A percentile compares a stretch with the other conserved stretches of the same genome.
These are phyloP conservation scores for Leccinum variicolor DNA, from an alignment of 768 basidiomycete species.

Conservation along the genomic window DNA sequence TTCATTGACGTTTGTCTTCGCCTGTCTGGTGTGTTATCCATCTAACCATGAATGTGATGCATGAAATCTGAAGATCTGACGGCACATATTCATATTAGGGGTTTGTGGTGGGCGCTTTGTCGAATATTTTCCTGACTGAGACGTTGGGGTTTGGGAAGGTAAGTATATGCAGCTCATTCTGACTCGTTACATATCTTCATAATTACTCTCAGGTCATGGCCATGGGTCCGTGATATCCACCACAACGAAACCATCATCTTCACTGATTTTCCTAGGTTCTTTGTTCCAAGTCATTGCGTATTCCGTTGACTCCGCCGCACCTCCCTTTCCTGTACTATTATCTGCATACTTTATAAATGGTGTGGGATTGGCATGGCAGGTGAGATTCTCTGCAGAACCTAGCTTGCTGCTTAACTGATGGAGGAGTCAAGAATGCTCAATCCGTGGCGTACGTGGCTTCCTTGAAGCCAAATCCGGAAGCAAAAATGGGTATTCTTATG, in stretches of 20 bases:
- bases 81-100: slow-evolving; percentile 27
- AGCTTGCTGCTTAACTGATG: not conserved
- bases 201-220: slow-evolving; percentile 35
- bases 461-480: slow-evolving; percentile 50
- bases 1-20: slow-evolving; percentile 54
- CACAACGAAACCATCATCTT: not conserved
- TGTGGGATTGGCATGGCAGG: slow-evolving; percentile 47
- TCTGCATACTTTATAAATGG: slow-evolving; percentile 47
- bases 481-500: slow-evolving; percentile 72
- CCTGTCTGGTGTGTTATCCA: slow-evolving; percentile 36
- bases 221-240: slow-evolving; percentile 25
- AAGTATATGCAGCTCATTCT: not conserved
- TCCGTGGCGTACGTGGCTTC: slow-evolving; percentile 67
- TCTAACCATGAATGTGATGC: not conserved
- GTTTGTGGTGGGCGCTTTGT: slow-evolving; percentile 41
- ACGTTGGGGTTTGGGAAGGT: slow-evolving; percentile 44
- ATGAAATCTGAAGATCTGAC: slow-evolving; percentile 23
- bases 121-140: slow-evolving; percentile 46
- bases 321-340: slow-evolving; percentile 63
- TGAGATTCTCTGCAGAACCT: slow-evolving; percentile 8
- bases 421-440: slow-evolving; percentile 55
- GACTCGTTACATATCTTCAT: not conserved
- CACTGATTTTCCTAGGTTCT: slow-evolving; percentile 40
- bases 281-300: slow-evolving; percentile 52
- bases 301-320: slow-evolving; percentile 49